Base-by-base conservation (phyloP, 768 basidiomycete genomes). In the Termitomyces sp. region DNA sequence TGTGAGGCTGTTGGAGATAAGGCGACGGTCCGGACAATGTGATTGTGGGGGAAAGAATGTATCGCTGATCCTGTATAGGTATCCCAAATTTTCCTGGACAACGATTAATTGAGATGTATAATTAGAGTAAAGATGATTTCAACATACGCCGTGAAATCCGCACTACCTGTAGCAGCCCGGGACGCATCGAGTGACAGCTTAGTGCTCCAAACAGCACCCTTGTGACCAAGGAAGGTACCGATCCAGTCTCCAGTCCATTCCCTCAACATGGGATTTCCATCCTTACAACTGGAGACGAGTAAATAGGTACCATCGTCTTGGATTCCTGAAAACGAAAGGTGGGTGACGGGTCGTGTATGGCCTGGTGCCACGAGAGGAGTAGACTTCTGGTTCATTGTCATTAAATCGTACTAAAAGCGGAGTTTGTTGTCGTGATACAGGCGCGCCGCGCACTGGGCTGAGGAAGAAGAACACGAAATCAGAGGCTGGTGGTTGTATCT, bases 231-330 rank as follows among this genome's bases (percentile, higher is more conserved):
- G 71, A 91, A 93, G 18, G 90, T 92, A 37, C 97, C 97, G 69
- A 97, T 91, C 97, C 97, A 99, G 73, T 99, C 97, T 34, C 96
- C 96, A 55, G 93, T 91, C 95, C 95, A 96, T 68, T 94, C 90
- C 68, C 94, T 85, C 64, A 97, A 77, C 93, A 96, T 95, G 45
- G 94, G 95, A 67, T 94, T 98, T 34, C 97, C 97, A 80, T 98
- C 97, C 76, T 98, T 99, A 80, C 97, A 98, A 66, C 91, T 91
- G 57, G 95, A 98, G 68, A 98, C 89, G 62, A 99, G 82, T 62
- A 98, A 78, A 74, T 88, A 98, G 44, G 87, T 85, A 62, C 85
- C 83, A 73, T 98, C 95, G 24, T 93, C 82, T 69, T 93, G 85
- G 62, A 91, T 82, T 14, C 85, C 76, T 24, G 94, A 95, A 77